Base-by-base conservation (phyloP, 352 stramenopile genomes). In the Thraustochytrium aureum region DNA sequence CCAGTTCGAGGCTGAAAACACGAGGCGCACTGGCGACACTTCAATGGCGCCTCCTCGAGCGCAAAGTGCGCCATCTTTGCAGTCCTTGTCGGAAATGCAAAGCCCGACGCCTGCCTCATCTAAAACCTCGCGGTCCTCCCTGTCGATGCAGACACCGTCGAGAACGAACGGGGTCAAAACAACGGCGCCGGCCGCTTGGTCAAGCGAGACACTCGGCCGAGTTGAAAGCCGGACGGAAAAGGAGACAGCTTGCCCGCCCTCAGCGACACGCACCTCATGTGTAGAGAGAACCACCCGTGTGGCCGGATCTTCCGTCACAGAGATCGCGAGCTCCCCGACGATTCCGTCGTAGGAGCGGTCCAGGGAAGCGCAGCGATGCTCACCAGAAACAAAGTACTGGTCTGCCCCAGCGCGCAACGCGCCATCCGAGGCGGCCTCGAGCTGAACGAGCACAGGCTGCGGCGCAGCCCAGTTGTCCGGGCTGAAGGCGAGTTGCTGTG, bases 281-380 rank as follows among this genome's bases (percentile, higher is more conserved):
- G 59, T 67, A 14, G 69, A 79, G n/a, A 79, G 35, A 14, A 67
- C 50, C 2, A 79, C 50, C 2, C 69, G 69, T 4, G 69, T 79
- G 32, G n/a, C 0, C 20, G 47, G 6, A 32, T 79, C 69, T 39
- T 73, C 22, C 10, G 67, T 26, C 6, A 79, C 69, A 22, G 14
- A 20, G 14, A 67, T 52, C 4, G 69, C 56, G 56, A 79, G 69
- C n/a, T 79, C 69, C n/a, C 67, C 69, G 12, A 56, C 69, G 5
- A 79, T 45, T 12, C 30, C 37, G 0, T 79, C 1, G 41, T 79
- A 79, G n/a, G 56, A 10, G 2, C 20, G 14, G 30, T 79, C 69
- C 20, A 35, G 10, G 1, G 69, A 79, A 45, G 43, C 33, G 10
- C 37, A 38, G 22, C 65, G 33, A 32, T 75, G 66, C 2, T 26